Percentiles rank a stretch among this genome's conserved stretches.
phyloP scores from a whole-genome alignment of 2,329 filamentous ascomycete species.

The Nothomitra cinnamomea region DNA sequence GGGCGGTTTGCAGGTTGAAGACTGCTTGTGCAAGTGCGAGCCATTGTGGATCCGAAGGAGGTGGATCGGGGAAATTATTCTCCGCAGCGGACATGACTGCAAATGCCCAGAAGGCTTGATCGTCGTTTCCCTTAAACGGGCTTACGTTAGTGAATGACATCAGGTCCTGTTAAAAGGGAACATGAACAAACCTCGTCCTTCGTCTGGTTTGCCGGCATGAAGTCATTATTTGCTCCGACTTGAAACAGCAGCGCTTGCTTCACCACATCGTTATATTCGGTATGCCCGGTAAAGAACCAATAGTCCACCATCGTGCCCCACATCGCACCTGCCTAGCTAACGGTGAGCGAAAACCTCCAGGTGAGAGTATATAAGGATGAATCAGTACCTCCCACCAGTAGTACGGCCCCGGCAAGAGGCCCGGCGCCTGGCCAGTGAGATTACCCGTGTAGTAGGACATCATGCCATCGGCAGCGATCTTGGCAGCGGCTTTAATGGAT shows the following conservation, averaged over 20 bases:
- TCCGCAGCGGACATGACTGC: slow-evolving; percentile 65
- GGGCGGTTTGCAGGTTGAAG: slow-evolving; percentile 59
- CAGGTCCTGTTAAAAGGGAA: background rate
- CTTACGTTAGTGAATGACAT: background rate
- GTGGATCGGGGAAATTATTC: slow-evolving; percentile 54
- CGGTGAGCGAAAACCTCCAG: too few relatives aligned
- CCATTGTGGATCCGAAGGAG: slow-evolving; percentile 48
- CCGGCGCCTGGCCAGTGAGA: slow-evolving; percentile 9
- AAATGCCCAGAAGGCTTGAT: slow-evolving; percentile 67
- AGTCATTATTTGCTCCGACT: slow-evolving; percentile 24
- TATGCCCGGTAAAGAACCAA: slow-evolving; percentile 37
- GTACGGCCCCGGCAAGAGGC: slow-evolving; percentile 11
- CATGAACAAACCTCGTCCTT: slow-evolving; percentile 20
- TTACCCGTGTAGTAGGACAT: slow-evolving; percentile 30
- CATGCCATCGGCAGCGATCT: slow-evolving; percentile 34
- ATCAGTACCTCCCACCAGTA: slow-evolving; percentile 13
- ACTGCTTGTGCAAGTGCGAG: slow-evolving; percentile 59
- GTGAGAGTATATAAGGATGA: too few relatives aligned
- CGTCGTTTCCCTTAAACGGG: slow-evolving; percentile 29
- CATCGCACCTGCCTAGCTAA: slow-evolving; percentile 9
- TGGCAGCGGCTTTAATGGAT: slow-evolving; percentile 32
- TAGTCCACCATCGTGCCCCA: slow-evolving; percentile 37
- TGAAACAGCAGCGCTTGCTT: slow-evolving; percentile 26
- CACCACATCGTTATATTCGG: slow-evolving; percentile 24
- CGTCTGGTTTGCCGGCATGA: slow-evolving; percentile 27